phyloP scores from a whole-genome alignment of 352 stramenopile genomes.

The Pythium brassicae region DNA sequence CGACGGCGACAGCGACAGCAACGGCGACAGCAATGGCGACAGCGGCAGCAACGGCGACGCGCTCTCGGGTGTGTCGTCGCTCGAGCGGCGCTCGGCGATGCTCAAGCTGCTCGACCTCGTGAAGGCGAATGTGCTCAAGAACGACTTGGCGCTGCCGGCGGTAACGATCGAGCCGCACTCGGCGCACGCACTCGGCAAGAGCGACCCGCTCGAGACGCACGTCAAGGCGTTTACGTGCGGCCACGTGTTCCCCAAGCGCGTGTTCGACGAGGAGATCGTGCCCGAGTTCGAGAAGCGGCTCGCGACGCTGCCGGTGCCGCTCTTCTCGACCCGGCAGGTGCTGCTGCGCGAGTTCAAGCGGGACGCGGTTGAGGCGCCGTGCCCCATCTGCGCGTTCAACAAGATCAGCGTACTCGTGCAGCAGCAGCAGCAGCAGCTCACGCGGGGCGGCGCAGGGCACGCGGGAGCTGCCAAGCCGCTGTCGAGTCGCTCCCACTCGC shows the following conservation, averaged over 20 bases:
- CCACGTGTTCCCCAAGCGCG: slow-evolving; percentile 79
- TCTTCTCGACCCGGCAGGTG: slow-evolving; percentile 63
- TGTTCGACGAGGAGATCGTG: slow-evolving; percentile 83
- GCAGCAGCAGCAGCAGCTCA: slow-evolving; percentile 17
- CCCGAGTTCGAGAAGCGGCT: slow-evolving; percentile 81
- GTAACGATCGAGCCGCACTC: slow-evolving; percentile 64
- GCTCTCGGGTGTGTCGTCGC: neutral
- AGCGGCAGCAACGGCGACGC: neutral
- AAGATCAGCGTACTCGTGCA: slow-evolving; percentile 64
- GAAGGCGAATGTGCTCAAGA: slow-evolving; percentile 73
- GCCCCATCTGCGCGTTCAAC: slow-evolving; percentile 79
- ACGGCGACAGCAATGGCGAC: too few species aligned
- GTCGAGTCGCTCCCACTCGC: neutral
- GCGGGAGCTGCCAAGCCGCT: neutral
- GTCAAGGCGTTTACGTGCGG: slow-evolving; percentile 82
- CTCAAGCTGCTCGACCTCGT: slow-evolving; percentile 53
- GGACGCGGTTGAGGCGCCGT: slow-evolving; percentile 60
- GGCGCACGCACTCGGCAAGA: slow-evolving; percentile 65
- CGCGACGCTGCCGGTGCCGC: slow-evolving; percentile 45
- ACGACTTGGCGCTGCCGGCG: slow-evolving; percentile 45
- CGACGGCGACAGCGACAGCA: neutral
- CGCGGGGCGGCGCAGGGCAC: neutral
- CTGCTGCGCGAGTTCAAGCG: slow-evolving; percentile 66
- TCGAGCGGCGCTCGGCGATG: slow-evolving; percentile 12
- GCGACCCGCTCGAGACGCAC: slow-evolving; percentile 81